These are phyloP conservation scores for Lepiota venenata DNA, from an alignment of 768 basidiomycete genomes.

Conservation along the genomic window DNA sequence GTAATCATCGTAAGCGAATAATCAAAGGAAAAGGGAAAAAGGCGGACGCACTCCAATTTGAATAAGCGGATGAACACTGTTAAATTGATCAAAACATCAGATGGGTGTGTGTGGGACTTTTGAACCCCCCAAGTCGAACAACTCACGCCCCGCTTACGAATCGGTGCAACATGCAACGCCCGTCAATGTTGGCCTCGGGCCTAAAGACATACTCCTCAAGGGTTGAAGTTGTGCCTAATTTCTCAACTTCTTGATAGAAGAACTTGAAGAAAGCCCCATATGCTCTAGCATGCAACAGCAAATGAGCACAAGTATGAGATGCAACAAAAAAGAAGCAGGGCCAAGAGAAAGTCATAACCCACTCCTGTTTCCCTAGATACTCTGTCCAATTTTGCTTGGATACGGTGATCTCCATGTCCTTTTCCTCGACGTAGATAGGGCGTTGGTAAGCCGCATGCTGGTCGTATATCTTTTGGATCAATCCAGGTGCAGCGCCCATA, in stretches of 20 bases:
- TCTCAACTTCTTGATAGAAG: conserved; percentile 36
- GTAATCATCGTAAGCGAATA: background rate
- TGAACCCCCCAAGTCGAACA: background rate
- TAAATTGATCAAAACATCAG: background rate
- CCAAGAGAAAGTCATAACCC: conserved; percentile 13
- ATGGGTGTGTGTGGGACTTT: background rate
- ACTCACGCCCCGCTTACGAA: conserved; percentile 34
- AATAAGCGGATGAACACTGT: conserved; percentile 54
- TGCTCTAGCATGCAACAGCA: conserved; percentile 22
- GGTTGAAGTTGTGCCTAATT: conserved; percentile 32
- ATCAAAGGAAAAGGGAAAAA: background rate
- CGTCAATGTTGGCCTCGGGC: conserved; percentile 28
- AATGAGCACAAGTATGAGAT: background rate
- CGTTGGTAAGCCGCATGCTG: conserved; percentile 33
- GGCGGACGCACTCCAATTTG: conserved; percentile 49
- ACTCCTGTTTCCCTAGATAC: conserved; percentile 48
- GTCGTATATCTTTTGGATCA: conserved; percentile 49
- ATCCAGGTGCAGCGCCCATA: conserved; percentile 42
- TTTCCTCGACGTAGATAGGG: conserved; percentile 34
- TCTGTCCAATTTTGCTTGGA: conserved; percentile 45
- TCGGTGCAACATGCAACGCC: conserved; percentile 31
- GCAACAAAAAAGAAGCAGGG: too few relatives aligned
- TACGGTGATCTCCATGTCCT: conserved; percentile 32
- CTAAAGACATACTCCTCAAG: conserved; percentile 49
- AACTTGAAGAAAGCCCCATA: conserved; percentile 35